These are phyloP conservation scores for Raddia distichophylla DNA, from an alignment of 176 grass and related monocot species.

Conservation along the genomic window DNA sequence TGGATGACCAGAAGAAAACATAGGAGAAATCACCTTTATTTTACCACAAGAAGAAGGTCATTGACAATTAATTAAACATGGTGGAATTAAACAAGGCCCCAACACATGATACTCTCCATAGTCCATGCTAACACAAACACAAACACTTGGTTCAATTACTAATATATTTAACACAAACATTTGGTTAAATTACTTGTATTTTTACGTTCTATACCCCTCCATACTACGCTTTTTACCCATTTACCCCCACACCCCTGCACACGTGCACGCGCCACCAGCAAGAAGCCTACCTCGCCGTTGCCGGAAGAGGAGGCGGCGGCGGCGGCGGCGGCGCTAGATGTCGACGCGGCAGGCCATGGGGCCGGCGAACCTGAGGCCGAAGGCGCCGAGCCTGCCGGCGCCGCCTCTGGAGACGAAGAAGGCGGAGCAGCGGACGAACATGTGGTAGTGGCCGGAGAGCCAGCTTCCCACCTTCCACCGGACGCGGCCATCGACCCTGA, in stretches of 20 bases:
- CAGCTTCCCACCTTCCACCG: conserved; percentile 77
- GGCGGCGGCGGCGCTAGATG: conserved; percentile 23
- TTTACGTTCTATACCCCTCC: conserved; percentile 22
- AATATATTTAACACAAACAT: background rate
- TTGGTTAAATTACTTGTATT: conserved; percentile 1
- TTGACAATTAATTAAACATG: too few relatives aligned
- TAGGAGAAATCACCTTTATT: too few relatives aligned
- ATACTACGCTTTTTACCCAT: conserved; percentile 28
- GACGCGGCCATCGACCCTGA: conserved; percentile 76
- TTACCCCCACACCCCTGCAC: background rate
- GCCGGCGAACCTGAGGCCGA: conserved; percentile 55
- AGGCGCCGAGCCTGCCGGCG: background rate
- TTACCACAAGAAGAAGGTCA: too few relatives aligned
- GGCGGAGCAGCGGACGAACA: conserved; percentile 59
- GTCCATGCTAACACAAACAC: too few relatives aligned
- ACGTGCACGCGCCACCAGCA: background rate
- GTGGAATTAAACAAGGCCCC: too few relatives aligned
- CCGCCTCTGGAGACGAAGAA: conserved; percentile 36
- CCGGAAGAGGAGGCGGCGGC: conserved; percentile 7
- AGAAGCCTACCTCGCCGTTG: conserved; percentile 32
- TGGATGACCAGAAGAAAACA: too few relatives aligned
- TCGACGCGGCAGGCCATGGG: conserved; percentile 58
- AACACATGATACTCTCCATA: too few relatives aligned
- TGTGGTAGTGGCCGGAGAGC: conserved; percentile 69
- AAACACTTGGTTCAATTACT: conserved; percentile 14